phyloP scores from a whole-genome alignment of 371 early-diverging fungal species.

The Haplosporangium sp. region DNA sequence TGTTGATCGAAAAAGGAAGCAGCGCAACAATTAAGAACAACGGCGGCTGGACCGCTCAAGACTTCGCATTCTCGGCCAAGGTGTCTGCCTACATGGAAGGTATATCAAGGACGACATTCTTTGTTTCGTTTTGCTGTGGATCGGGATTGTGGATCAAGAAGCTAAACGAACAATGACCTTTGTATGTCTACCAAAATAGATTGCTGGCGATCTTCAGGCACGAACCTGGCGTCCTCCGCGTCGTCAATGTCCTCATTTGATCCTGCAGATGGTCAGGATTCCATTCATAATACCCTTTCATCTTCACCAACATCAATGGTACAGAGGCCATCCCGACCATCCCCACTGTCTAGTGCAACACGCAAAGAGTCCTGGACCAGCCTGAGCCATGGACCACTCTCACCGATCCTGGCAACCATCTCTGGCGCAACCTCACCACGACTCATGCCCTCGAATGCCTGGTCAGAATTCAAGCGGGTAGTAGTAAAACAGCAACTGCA shows the following conservation, averaged over 20 bases:
- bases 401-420: slow-evolving; percentile 42
- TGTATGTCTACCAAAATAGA: slow-evolving; percentile 12
- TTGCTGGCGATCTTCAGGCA: slow-evolving; percentile 33
- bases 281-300: slow-evolving; percentile 11
- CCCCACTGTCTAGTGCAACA: slow-evolving; percentile 18
- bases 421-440: slow-evolving; percentile 48
- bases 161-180: background rate
- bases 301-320: slow-evolving; percentile 14
- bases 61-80: slow-evolving; percentile 46
- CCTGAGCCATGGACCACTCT: slow-evolving; percentile 40
- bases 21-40: slow-evolving; percentile 47
- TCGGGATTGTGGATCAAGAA: background rate
- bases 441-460: slow-evolving; percentile 46
- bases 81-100: slow-evolving; percentile 52
- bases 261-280: slow-evolving; percentile 16
- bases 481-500: slow-evolving; percentile 40
- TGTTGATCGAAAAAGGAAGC: slow-evolving; percentile 44
- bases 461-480: slow-evolving; percentile 52
- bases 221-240: slow-evolving; percentile 23
- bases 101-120: background rate
- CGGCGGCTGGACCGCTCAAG: slow-evolving; percentile 51
- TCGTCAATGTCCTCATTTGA: slow-evolving; percentile 39
- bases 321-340: background rate
- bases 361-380: slow-evolving; percentile 51
- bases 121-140: background rate